Base-by-base conservation (phyloP, 1,284 basidiomycete species). In the Leccinum pseudoinsigne region DNA sequence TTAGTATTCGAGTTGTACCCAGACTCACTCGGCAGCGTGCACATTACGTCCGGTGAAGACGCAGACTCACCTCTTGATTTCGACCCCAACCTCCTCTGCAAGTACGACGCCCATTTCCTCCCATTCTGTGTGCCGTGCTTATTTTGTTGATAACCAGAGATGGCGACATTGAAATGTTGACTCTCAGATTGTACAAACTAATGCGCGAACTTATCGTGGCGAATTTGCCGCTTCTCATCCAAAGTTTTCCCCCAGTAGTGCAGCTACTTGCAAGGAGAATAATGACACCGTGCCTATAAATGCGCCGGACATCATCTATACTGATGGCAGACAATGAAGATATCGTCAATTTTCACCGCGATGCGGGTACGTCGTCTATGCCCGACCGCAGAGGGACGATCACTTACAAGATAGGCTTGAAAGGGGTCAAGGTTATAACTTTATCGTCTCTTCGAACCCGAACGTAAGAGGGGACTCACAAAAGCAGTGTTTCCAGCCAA, bases 401-500 rank as follows among this genome's bases (percentile, higher is more conserved):
- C 36, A 80, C 87, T 78, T 71, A 90, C 89, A 91, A 87, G 60
- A 93, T 82, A 38, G 91, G 88, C 90, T 92, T 68, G 18, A 40
- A 62, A 42, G 3, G 23, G 0, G 51, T 54, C 16, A 50, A 38
- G 1, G 57, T 58, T 18, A 64, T 4, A 9, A 28, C 23, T 23
- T 23, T 23, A 23, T 51, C 1, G 6, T 36, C 38, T 55, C 28
- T 5, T 60, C 12, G 9, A 23, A 45, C 14, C 61, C 26, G 26
- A 45, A 58, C n/a, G 45, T 2, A 11, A 86, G 51, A 38, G 58
- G 38, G 21, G 7, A 87, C 92, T 82, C 69, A 95, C 93, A 72
- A 93, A 97, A 51, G 86, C 90, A 31, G 95, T 97, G 72, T 98
- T 98, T 7, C 96, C 96, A 56, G 93, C 93, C 55, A 98, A 75